These are phyloP conservation scores for Lyophyllum shimeji DNA, from an alignment of 768 basidiomycete species.

Conservation along the genomic window DNA sequence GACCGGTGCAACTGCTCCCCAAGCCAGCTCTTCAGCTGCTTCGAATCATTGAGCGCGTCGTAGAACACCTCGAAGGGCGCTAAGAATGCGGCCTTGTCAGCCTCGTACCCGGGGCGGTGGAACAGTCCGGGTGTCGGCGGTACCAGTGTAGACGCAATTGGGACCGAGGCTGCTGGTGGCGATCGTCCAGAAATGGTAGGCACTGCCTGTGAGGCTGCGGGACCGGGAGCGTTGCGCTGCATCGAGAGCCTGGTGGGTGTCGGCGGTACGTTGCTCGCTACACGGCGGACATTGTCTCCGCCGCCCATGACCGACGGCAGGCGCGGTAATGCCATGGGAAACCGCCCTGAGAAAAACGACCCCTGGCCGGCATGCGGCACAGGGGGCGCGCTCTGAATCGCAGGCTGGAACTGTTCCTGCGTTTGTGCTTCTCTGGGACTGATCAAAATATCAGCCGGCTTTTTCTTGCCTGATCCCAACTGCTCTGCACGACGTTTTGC, in stretches of 20 bases:
- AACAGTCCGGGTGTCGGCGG: constrained; percentile 71
- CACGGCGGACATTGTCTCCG: constrained; percentile 44
- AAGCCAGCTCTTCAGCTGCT: constrained; percentile 76
- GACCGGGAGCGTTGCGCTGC: constrained; percentile 31
- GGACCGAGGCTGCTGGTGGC: constrained; percentile 59
- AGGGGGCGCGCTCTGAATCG: constrained; percentile 78
- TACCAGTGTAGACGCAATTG: constrained; percentile 65
- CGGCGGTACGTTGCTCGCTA: constrained; percentile 66
- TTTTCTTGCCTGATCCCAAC: constrained; percentile 57
- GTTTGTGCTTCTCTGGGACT: constrained; percentile 61
- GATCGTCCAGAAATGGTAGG: constrained; percentile 39
- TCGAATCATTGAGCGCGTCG: constrained; percentile 79
- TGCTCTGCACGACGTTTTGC: constrained; percentile 71
- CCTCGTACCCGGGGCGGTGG: constrained; percentile 56
- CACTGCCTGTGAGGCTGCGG: constrained; percentile 21
- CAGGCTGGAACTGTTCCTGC: constrained; percentile 57
- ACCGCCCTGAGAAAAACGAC: constrained; percentile 41
- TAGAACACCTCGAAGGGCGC: constrained; percentile 85
- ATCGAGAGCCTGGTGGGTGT: constrained; percentile 66
- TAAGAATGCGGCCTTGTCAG: constrained; percentile 75
- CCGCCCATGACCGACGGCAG: constrained; percentile 50
- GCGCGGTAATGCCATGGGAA: constrained; percentile 67
- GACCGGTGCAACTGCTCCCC: constrained; percentile 70
- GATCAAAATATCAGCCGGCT: constrained; percentile 80
- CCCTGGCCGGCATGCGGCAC: constrained; percentile 51